These are phyloP conservation scores for Cucurbita pepo DNA, from an alignment of 306 rosid species.

Conservation along the genomic window DNA sequence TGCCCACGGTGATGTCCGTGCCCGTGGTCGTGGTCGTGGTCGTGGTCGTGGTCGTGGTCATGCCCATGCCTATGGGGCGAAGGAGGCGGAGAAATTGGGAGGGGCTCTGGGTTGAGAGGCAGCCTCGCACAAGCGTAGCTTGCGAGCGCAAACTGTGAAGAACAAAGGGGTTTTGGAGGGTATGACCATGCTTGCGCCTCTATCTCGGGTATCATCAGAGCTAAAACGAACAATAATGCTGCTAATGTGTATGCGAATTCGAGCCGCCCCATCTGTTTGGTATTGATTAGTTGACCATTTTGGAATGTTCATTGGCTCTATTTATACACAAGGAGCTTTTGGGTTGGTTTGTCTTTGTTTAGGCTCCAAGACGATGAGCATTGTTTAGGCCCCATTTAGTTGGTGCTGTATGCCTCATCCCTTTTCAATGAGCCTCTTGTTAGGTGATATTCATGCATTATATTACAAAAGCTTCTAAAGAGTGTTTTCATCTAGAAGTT, in stretches of 20 bases:
- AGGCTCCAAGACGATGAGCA: background rate
- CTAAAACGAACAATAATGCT: slow-evolving; percentile 2
- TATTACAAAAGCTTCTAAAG: background rate
- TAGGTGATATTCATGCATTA: background rate
- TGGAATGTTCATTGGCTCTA: background rate
- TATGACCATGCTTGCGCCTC: slow-evolving; percentile 9
- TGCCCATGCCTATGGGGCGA: background rate
- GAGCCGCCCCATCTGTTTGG: background rate
- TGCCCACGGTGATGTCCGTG: background rate
- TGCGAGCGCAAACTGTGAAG: slow-evolving; percentile 51
- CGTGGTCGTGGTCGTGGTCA: no score
- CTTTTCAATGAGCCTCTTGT: background rate
- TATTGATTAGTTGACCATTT: no score
- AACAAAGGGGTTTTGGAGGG: slow-evolving; percentile 24
- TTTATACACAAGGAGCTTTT: background rate
- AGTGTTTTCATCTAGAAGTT: no score
- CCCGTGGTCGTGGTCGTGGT: background rate
- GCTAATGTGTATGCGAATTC: background rate
- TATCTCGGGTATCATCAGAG: slow-evolving; percentile 14
- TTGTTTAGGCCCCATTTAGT: background rate
- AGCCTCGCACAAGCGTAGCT: slow-evolving; percentile 52
- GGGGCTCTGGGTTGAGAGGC: slow-evolving; percentile 20
- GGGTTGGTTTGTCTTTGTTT: no score
- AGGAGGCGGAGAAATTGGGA: slow-evolving; percentile 7
- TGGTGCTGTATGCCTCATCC: background rate